Evolutionary conservation across 768 basidiomycete species (phyloP).

Genomic region (Phylloporus sp.): DNA sequence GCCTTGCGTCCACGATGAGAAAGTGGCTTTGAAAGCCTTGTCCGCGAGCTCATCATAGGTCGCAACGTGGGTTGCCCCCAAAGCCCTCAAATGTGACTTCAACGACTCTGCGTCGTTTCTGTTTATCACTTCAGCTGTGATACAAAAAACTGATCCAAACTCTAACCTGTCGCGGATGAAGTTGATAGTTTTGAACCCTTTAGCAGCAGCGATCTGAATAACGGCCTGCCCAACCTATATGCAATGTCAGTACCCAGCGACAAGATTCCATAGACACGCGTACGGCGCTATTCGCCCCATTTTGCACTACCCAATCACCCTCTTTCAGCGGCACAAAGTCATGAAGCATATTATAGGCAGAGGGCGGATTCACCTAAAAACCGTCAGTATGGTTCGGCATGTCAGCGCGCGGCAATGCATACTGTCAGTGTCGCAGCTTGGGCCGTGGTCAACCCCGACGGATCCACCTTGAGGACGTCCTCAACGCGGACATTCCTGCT

Average conservation of each 20-base stretch:
- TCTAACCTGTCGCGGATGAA: conserved; percentile 69
- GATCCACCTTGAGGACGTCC: conserved; percentile 62
- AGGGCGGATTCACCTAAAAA: conserved; percentile 72
- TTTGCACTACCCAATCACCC: conserved; percentile 83
- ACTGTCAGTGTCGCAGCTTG: conserved; percentile 78
- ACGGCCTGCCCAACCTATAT: conserved; percentile 76
- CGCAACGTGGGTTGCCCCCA: conserved; percentile 75
- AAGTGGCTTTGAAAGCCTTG: conserved; percentile 46
- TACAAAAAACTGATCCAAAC: not conserved
- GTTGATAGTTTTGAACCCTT: conserved; percentile 75
- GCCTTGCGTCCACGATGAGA: conserved; percentile 63
- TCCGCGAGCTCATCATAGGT: conserved; percentile 74
- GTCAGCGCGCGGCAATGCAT: conserved; percentile 14
- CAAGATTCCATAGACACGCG: conserved; percentile 19
- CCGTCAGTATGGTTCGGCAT: not conserved
- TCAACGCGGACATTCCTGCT: conserved; percentile 46
- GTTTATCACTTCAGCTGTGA: not conserved
- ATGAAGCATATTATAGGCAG: conserved; percentile 78
- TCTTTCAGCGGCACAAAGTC: conserved; percentile 60
- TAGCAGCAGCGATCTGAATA: conserved; percentile 76
- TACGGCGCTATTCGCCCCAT: conserved; percentile 82
- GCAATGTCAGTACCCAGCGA: conserved; percentile 1
- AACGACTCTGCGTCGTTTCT: conserved; percentile 55
- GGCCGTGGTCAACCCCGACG: conserved; percentile 47
- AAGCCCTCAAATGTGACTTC: conserved; percentile 44